Evolutionary conservation across 1,284 basidiomycete genomes (phyloP).

Genomic region (Trametes pubescens): DNA sequence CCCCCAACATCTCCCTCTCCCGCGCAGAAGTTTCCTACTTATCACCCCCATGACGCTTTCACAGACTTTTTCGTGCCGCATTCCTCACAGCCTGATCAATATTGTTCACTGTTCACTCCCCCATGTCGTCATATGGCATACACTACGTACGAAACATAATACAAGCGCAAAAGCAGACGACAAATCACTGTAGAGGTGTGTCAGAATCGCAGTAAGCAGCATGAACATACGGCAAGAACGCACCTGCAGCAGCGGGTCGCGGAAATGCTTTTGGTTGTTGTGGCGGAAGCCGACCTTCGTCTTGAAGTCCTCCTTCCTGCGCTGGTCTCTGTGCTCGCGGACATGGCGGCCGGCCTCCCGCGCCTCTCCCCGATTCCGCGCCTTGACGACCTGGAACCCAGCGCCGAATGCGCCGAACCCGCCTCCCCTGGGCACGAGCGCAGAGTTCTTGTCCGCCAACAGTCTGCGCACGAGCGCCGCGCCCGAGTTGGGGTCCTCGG

Average conservation of each 20-base stretch:
- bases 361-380: constrained; percentile 95
- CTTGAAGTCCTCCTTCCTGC: constrained; percentile 83
- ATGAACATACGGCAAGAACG: neutral
- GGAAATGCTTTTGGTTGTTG: constrained; percentile 92
- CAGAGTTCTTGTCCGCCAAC: constrained; percentile 82
- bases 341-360: constrained; percentile 91
- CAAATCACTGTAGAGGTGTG: constrained; percentile 9
- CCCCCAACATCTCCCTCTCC: constrained; percentile 6
- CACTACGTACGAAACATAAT: constrained; percentile 33
- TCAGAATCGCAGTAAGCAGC: neutral
- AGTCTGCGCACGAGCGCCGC: constrained; percentile 78
- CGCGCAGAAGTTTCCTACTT: neutral
- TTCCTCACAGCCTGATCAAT: constrained; percentile 37
- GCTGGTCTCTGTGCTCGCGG: constrained; percentile 86
- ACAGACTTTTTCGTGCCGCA: constrained; percentile 20
- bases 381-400: constrained; percentile 86
- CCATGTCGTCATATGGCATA: constrained; percentile 28
- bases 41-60: constrained; percentile 14
- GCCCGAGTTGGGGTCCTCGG: constrained; percentile 73
- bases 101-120: constrained; percentile 27
- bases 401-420: constrained; percentile 86
- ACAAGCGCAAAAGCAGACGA: constrained; percentile 20
- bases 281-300: constrained; percentile 80
- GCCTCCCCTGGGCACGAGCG: constrained; percentile 84
- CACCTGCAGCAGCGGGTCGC: constrained; percentile 54